Evolutionary conservation across 257 asterid species (phyloP), one percentile per base, ranked within the genome.

Genomic region (Petunia axillaris): DNA sequence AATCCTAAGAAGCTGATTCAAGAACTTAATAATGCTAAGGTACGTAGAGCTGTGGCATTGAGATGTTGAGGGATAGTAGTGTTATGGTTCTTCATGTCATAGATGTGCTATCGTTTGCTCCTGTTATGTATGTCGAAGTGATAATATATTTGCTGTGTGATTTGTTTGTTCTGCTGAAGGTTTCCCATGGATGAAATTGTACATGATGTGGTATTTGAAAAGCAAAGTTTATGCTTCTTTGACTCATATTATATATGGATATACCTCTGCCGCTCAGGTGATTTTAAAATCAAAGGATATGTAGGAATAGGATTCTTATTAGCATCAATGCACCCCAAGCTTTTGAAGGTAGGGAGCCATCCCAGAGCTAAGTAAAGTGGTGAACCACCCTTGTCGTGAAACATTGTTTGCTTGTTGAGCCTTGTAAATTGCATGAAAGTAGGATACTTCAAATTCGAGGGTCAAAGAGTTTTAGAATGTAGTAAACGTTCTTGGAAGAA

Each of bases 1-100:
- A 88, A 93, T 87, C 97, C 97, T 58, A 90, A 85, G 87, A 93
- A 80, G 87, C 94, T 95, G 73, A 88, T 95, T 78, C 87, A 87
- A 82, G 88, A 85, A 77, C 90, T 95, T 81, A 91, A 87, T 87
- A 83, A 89, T 77, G 87, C 91, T 67, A 93, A 93, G 98, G 99
- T 93, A 80, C 79, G 91, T 87, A 15, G 46, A 70, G 52, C 35
- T 68, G 52, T 79, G 48, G 44, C 48, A 64, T 83, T 64, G 44
- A 79, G 64, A 25, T 78, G 13, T 15, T 65, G 46, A 16, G 39
- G 75, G 58, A 62, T 68, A n/a, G 41, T 46, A 3, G 44, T 41
- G 35, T 35, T 36, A 41, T 57, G 8, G 79, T 2, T 58, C 37
- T 14, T 39, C 16, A 75, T 73, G 62, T 16, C 4, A 9, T 70